Evolutionary conservation across 176 grass and related monocot genomes (phyloP).

Genomic region (Zoysia japonica): DNA sequence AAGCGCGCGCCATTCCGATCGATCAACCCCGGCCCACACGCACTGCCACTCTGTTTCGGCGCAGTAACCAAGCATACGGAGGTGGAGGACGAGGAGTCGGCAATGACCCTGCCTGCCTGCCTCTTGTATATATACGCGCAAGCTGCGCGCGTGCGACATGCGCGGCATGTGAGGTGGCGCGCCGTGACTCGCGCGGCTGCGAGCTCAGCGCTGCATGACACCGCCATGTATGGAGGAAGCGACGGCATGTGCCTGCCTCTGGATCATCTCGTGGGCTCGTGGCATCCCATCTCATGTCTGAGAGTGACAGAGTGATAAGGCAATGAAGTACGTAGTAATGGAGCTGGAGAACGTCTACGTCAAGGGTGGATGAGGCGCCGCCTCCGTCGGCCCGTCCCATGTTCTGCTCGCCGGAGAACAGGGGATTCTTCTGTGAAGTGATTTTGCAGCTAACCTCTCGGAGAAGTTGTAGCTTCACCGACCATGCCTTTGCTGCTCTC

Average conservation of each 20-base stretch:
- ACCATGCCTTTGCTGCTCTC: neutral
- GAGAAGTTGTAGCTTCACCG: neutral
- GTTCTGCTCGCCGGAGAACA: slow-evolving; percentile 25
- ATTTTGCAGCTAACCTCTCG: neutral
- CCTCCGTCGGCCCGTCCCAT: neutral
- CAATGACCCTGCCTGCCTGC: neutral
- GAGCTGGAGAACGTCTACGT: neutral
- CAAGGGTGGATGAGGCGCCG: neutral
- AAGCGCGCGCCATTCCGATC: neutral
- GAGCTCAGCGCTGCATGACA: neutral
- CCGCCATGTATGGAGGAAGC: neutral
- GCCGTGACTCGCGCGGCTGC: neutral
- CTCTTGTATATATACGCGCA: neutral
- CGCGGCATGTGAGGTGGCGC: neutral
- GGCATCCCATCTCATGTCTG: neutral
- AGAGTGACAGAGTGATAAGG: neutral
- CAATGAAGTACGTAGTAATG: neutral
- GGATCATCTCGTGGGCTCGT: too few relatives aligned
- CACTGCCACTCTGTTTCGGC: too few relatives aligned
- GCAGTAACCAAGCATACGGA: neutral
- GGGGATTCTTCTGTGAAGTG: neutral
- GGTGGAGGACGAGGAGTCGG: neutral
- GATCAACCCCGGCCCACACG: too few relatives aligned
- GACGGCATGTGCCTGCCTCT: neutral
- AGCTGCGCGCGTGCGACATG: neutral